Percentiles rank a stretch among this genome's conserved stretches.
phyloP scores from a whole-genome alignment of 306 rosid species.

The Prunus campanulata region DNA sequence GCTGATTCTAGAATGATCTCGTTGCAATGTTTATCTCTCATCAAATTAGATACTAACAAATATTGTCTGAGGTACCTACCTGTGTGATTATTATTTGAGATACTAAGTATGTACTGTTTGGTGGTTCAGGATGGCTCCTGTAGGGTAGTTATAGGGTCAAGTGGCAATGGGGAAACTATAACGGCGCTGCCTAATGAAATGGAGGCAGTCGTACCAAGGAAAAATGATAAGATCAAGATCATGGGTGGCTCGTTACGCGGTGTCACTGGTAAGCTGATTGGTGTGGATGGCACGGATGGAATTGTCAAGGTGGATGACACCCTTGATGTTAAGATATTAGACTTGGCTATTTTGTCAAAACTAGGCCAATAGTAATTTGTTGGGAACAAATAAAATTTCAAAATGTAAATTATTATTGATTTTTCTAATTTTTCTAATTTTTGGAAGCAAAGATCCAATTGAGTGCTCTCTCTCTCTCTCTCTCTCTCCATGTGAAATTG shows the following conservation, averaged over 20 bases:
- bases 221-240: constrained; percentile 79
- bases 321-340: constrained; percentile 89
- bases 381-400: constrained; percentile 2
- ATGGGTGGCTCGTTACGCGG: constrained; percentile 89
- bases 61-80: neutral
- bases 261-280: constrained; percentile 91
- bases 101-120: neutral
- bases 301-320: constrained; percentile 94
- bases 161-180: constrained; percentile 69
- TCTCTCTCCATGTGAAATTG: neutral
- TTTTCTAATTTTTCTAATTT: constrained; percentile 4
- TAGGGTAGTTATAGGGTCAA: constrained; percentile 68
- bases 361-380: constrained; percentile 50
- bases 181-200: constrained; percentile 63
- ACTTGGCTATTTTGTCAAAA: constrained; percentile 79
- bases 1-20: neutral
- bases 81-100: neutral
- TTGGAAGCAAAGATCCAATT: neutral
- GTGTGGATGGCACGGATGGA: constrained; percentile 96
- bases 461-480: neutral
- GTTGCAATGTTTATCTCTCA: no score
- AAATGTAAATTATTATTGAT: constrained; percentile 18
- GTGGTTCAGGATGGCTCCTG: constrained; percentile 80
- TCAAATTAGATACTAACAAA: neutral
- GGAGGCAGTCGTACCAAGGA: constrained; percentile 81